A percentile compares a stretch with the other conserved stretches of the same genome.
These are phyloP conservation scores for Coniferiporia sulphurascens DNA, from an alignment of 1,284 basidiomycete genomes.

Conservation along the genomic window DNA sequence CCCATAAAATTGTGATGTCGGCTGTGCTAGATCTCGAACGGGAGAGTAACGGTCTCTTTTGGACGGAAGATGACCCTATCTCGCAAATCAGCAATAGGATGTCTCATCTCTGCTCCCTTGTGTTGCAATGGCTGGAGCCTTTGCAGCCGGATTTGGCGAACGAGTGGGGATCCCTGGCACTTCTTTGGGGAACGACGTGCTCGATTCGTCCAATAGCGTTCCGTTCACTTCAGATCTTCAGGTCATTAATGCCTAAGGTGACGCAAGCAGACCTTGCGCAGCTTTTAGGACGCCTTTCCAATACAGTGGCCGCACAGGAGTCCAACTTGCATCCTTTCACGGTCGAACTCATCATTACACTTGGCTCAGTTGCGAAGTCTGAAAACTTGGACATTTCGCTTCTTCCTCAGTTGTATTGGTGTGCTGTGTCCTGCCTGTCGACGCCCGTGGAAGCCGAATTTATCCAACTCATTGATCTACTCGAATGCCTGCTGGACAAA, in stretches of 20 bases:
- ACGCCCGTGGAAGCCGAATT: slow-evolving; percentile 86
- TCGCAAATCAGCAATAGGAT: slow-evolving; percentile 60
- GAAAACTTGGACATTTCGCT: slow-evolving; percentile 55
- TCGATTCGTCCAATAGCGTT: slow-evolving; percentile 85
- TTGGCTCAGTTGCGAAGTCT: slow-evolving; percentile 62
- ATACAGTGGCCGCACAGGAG: slow-evolving; percentile 75
- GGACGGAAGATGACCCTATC: slow-evolving; percentile 67
- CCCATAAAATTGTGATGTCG: slow-evolving; percentile 44
- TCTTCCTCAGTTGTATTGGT: slow-evolving; percentile 88
- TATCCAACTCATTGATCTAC: slow-evolving; percentile 59
- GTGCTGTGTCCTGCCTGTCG: slow-evolving; percentile 73
- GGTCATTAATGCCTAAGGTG: slow-evolving; percentile 73
- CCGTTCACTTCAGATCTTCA: slow-evolving; percentile 88
- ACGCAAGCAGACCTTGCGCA: slow-evolving; percentile 74
- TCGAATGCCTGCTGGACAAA: slow-evolving; percentile 67
- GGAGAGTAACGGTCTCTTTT: slow-evolving; percentile 56
- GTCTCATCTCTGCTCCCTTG: slow-evolving; percentile 59
- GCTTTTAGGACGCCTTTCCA: slow-evolving; percentile 80
- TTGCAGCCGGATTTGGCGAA: slow-evolving; percentile 65
- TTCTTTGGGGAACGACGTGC: slow-evolving; percentile 85
- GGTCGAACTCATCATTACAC: slow-evolving; percentile 77
- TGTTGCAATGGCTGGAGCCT: slow-evolving; percentile 68
- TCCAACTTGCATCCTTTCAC: slow-evolving; percentile 80
- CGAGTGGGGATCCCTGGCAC: slow-evolving; percentile 77
- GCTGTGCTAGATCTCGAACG: slow-evolving; percentile 54